These are phyloP conservation scores for Mimosa pudica DNA, from an alignment of 306 rosid genomes.

Conservation along the genomic window DNA sequence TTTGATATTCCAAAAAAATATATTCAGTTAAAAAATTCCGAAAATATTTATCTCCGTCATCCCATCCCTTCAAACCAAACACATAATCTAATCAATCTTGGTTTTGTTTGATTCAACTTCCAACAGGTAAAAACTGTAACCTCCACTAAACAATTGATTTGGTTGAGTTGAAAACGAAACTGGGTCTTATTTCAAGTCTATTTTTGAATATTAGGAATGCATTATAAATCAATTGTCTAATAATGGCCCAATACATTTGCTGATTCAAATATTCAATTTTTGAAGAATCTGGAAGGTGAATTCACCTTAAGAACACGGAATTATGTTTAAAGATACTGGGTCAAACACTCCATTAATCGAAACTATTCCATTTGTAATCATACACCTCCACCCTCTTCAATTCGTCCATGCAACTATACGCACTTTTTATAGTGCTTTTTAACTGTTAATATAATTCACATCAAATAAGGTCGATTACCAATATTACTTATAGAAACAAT, in stretches of 20 bases:
- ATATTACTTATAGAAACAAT: background rate
- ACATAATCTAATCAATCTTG: background rate
- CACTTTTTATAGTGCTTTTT: background rate
- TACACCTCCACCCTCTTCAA: too few relatives aligned
- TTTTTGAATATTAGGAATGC: too few relatives aligned
- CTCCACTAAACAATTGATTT: background rate
- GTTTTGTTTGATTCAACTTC: background rate
- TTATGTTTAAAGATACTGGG: background rate
- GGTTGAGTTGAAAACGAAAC: background rate
- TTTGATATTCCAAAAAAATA: too few relatives aligned
- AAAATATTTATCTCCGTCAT: too few relatives aligned
- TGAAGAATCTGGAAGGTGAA: background rate
- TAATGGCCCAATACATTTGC: background rate
- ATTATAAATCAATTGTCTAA: too few relatives aligned
- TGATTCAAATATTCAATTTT: background rate
- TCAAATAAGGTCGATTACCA: background rate
- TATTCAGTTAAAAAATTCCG: too few relatives aligned
- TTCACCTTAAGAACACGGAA: background rate
- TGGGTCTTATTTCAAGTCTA: background rate
- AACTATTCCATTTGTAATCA: background rate
- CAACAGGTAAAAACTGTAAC: background rate
- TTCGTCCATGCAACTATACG: background rate
- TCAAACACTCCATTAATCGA: slow-evolving; percentile 18
- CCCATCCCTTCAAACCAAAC: too few relatives aligned
- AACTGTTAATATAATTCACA: background rate